Percentiles rank a stretch among this genome's conserved stretches.
Conservation (phyloP, 805 yeast genomes). For the Candida tallmaniae region DNA sequence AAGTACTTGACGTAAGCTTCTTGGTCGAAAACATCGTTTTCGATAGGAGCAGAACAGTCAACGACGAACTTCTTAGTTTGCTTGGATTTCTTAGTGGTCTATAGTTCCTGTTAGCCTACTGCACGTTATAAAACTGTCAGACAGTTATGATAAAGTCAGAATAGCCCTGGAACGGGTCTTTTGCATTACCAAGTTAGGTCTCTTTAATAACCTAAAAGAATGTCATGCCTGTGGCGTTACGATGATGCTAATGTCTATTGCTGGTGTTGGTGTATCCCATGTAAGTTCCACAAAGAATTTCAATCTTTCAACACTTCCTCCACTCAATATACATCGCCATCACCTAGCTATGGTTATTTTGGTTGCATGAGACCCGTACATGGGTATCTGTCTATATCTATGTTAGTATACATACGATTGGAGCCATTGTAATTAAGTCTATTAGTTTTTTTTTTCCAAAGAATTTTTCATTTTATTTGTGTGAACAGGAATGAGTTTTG, state of each 20-base stretch:
- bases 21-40: conserved; percentile 96
- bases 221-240: no score
- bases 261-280: no score
- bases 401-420: conserved; percentile 68
- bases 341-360: conserved; percentile 2
- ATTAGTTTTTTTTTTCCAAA: conserved; percentile 1
- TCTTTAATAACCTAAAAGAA: not conserved
- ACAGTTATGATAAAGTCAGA: conserved; percentile 34
- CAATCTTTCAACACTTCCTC: no score
- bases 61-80: conserved; percentile 87
- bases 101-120: conserved; percentile 64
- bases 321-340: no score
- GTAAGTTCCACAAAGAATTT: no score
- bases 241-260: no score
- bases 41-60: conserved; percentile 96
- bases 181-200: conserved; percentile 1
- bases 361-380: conserved; percentile 24
- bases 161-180: conserved; percentile 44
- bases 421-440: conserved; percentile 59
- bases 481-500: not conserved
- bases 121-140: conserved; percentile 41
- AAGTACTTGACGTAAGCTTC: conserved; percentile 96
- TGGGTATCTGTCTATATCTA: conserved; percentile 27
- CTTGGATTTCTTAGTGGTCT: conserved; percentile 71
- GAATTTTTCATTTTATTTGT: no score